These are phyloP conservation scores for Gonapodya sp. DNA, from an alignment of 192 early-diverging fungal genomes.

Conservation along the genomic window DNA sequence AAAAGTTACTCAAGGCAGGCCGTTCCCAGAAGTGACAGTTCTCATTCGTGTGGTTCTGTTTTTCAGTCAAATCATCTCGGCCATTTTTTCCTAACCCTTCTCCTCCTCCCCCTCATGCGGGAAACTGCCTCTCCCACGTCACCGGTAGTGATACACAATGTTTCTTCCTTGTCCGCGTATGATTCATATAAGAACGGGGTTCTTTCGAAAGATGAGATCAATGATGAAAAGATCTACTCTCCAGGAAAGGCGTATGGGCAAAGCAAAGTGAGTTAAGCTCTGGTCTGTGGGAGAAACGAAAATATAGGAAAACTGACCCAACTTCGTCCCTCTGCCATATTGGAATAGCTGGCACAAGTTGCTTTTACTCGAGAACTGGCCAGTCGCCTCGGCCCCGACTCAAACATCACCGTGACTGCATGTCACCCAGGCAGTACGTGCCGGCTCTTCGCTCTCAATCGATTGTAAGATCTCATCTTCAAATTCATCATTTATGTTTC, in stretches of 20 bases:
- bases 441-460: neutral
- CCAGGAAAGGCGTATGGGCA: neutral
- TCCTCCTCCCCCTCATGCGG: constrained; percentile 18
- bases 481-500: too few relatives aligned
- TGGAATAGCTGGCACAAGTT: neutral
- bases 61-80: constrained; percentile 22
- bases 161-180: constrained; percentile 11
- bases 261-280: constrained; percentile 3
- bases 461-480: neutral
- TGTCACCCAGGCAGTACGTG: neutral
- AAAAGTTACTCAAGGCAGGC: too few relatives aligned
- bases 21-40: too few relatives aligned
- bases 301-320: too few relatives aligned
- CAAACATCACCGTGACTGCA: neutral
- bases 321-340: too few relatives aligned
- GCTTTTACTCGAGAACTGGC: neutral
- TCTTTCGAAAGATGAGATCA: neutral
- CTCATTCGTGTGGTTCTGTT: too few relatives aligned
- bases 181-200: neutral
- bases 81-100: constrained; percentile 20
- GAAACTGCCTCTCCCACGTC: neutral
- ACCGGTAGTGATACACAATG: constrained; percentile 18
- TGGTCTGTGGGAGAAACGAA: neutral
- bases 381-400: neutral
- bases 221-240: neutral